phyloP scores from a whole-genome alignment of 176 grass and related monocot species.

The Oryza australiensis region DNA sequence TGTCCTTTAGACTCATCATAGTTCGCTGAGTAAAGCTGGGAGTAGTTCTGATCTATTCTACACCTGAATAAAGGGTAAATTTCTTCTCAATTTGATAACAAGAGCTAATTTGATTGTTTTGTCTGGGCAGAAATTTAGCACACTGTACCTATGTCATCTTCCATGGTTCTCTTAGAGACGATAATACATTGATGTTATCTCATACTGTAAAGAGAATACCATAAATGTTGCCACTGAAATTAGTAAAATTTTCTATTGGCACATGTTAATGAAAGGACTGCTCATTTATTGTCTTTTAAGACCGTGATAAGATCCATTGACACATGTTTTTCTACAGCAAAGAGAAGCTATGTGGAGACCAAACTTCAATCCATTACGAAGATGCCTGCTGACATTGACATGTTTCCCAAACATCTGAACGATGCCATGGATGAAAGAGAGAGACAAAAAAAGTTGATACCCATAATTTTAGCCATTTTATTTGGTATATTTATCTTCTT shows the following conservation, averaged over 20 bases:
- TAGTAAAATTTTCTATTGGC: neutral
- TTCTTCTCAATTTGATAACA: slow-evolving; percentile 6
- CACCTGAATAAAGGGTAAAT: slow-evolving; percentile 16
- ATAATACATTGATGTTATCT: neutral
- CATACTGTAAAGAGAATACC: slow-evolving; percentile 2
- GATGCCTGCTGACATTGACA: slow-evolving; percentile 50
- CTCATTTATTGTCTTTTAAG: slow-evolving; percentile 27
- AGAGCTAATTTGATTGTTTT: slow-evolving; percentile 9
- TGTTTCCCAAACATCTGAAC: slow-evolving; percentile 67
- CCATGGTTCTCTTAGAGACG: slow-evolving; percentile 5
- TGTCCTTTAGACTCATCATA: neutral
- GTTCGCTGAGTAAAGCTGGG: neutral
- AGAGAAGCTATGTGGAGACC: slow-evolving; percentile 62
- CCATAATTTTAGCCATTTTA: slow-evolving; percentile 21
- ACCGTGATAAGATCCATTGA: slow-evolving; percentile 6
- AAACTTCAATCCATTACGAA: slow-evolving; percentile 66
- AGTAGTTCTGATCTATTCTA: slow-evolving; percentile 11
- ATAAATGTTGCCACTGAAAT: neutral
- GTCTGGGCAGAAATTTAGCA: neutral
- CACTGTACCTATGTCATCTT: neutral
- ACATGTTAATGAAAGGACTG: neutral
- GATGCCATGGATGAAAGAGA: slow-evolving; percentile 88
- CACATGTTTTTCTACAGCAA: slow-evolving; percentile 50
- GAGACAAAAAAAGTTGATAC: slow-evolving; percentile 72
- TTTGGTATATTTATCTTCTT: slow-evolving; percentile 8